Evolutionary conservation across 2,329 filamentous ascomycete genomes (phyloP).

Genomic region (Passalora sequoiae): DNA sequence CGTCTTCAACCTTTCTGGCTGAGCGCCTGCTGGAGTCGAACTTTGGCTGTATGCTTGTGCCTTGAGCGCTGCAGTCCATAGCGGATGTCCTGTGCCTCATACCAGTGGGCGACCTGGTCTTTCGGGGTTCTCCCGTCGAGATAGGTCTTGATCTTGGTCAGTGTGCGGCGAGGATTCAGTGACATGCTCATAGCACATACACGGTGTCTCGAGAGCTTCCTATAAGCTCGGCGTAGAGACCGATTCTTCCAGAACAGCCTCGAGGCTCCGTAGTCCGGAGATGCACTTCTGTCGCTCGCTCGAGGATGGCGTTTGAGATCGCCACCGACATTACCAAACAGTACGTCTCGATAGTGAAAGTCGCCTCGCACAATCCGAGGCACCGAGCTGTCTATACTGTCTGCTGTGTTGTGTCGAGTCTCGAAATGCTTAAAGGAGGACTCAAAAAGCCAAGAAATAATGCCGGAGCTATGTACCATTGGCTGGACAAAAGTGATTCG

Average conservation of each 20-base stretch:
- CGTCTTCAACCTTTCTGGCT: conserved; percentile 47
- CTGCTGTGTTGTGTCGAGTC: background rate
- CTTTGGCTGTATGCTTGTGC: conserved; percentile 54
- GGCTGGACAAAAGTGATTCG: too few species aligned
- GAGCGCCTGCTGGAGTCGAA: conserved; percentile 55
- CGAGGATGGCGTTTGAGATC: conserved; percentile 28
- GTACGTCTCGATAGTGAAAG: conserved; percentile 28
- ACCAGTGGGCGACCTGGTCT: conserved; percentile 57
- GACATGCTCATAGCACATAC: too few species aligned
- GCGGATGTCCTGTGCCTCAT: conserved; percentile 58
- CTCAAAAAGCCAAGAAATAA: too few species aligned
- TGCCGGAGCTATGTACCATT: too few species aligned
- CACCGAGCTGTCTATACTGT: conserved; percentile 16
- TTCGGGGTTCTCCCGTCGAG: conserved; percentile 29
- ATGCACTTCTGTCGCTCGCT: conserved; percentile 25
- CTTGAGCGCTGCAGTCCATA: conserved; percentile 56
- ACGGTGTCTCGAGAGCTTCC: too few species aligned
- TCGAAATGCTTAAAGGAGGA: too few species aligned
- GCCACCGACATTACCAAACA: conserved; percentile 29
- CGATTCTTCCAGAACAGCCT: too few species aligned
- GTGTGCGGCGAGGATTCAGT: too few species aligned
- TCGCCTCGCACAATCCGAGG: conserved; percentile 25
- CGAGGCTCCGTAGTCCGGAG: too few species aligned
- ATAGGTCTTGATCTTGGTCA: conserved; percentile 23
- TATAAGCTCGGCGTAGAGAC: too few species aligned